phyloP scores from a whole-genome alignment of 169 alveolate species.

The Plasmodium cynomolgi region DNA sequence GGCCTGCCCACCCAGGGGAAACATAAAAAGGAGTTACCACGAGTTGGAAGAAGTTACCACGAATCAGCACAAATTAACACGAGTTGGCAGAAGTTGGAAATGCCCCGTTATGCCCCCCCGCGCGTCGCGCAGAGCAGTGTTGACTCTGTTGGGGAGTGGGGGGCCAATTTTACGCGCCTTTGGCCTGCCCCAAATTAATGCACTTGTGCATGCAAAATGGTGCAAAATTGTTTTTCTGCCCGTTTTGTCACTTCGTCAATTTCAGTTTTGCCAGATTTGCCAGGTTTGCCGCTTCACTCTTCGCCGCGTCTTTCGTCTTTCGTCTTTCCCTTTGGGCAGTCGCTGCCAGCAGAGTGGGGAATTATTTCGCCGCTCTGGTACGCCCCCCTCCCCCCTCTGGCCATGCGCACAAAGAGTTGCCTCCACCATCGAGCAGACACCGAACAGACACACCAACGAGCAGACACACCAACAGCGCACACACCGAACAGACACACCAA shows the following conservation, averaged over 20 bases:
- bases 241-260: no score
- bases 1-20: not conserved
- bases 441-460: no score
- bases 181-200: not conserved
- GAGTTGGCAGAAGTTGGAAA: not conserved
- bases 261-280: not conserved
- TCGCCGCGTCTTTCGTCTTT: not conserved
- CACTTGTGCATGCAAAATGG: slow-evolving; percentile 50
- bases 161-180: not conserved
- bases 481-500: not conserved
- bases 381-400: not conserved
- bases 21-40: not conserved
- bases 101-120: not conserved
- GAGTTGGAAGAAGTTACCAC: not conserved
- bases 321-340: not conserved
- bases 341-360: not conserved
- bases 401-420: not conserved
- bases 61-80: no score
- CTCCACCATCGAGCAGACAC: not conserved
- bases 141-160: not conserved
- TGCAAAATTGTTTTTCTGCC: slow-evolving; percentile 17
- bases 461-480: not conserved
- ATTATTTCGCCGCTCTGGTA: not conserved
- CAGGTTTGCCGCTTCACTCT: not conserved
- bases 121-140: not conserved